Evolutionary conservation across 73 alveolate species (phyloP), one percentile per base, ranked within the genome.

Genomic region (Symbiodinium natans): DNA sequence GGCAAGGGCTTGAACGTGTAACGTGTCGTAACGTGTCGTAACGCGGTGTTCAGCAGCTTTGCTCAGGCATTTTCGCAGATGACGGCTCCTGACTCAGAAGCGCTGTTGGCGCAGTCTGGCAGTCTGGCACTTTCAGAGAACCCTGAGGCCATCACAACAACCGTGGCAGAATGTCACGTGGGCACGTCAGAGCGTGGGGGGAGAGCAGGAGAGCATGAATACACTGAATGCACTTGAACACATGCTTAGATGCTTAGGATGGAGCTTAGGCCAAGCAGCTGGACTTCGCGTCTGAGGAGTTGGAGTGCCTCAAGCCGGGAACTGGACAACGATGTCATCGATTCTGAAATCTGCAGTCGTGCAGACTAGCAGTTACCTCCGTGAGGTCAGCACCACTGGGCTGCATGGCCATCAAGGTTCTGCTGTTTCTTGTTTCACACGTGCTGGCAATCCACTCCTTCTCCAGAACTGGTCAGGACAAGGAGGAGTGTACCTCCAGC

Each of bases 151-250:
- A 46, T 88, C 38, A 42, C 54, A 56, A 68, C 86, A 42, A 88
- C 95, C 19, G 95, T 88, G 86, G 95, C 95, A 17, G 46, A 63
- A 86, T 88, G 95, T 52, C 85, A 59, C 27, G 95, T 86, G 1
- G 36, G 36, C 34, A 34, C 77, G 36, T 23, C 7, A 33, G 77
- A 46, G 59, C 59, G 13, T 46, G 59, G 13, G 59, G 59, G 6
- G 31, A 23, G 77, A 59, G 27, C 13, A 48, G 63, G 19, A 48
- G 27, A 48, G 1, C 63, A 48, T 2, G 63, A 23, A 48, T n/a
- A n/a, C n/a, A n/a, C n/a, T n/a, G n/a, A n/a, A n/a, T n/a, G n/a
- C n/a, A n/a, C n/a, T n/a, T n/a, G n/a, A n/a, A n/a, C n/a, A n/a
- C n/a, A n/a, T n/a, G n/a, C n/a, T 46, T 46, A 9, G 59, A 9